A percentile compares a stretch with the other conserved stretches of the same genome.
phyloP scores from a whole-genome alignment of 176 grass and related monocot species.

The Cymbopogon citratus region DNA sequence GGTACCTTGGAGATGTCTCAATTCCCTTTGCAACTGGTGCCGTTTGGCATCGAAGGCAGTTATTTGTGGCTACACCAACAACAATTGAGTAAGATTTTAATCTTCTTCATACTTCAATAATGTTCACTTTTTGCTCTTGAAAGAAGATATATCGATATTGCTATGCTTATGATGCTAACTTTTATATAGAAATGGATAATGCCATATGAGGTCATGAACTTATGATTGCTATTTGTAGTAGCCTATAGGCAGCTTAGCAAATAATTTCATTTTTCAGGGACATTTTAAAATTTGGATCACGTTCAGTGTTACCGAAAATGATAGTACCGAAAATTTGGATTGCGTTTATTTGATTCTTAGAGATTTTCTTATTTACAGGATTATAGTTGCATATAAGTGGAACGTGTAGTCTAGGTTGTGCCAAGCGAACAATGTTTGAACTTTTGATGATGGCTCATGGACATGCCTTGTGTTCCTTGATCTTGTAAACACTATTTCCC shows the following conservation, averaged over 20 bases:
- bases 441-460: not conserved
- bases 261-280: not conserved
- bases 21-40: slow-evolving; percentile 97
- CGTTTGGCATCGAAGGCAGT: slow-evolving; percentile 93
- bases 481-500: slow-evolving; percentile 23
- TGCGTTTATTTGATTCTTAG: not conserved
- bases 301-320: not conserved
- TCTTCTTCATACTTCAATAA: slow-evolving; percentile 16
- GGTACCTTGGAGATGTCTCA: slow-evolving; percentile 93
- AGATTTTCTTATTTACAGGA: not conserved
- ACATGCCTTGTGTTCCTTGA: slow-evolving; percentile 13
- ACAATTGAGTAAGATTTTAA: slow-evolving; percentile 88
- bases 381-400: slow-evolving; percentile 12
- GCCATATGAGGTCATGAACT: not conserved
- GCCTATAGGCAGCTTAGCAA: not conserved
- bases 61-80: slow-evolving; percentile 98
- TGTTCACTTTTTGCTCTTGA: slow-evolving; percentile 17
- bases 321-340: not conserved
- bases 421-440: not conserved
- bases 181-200: slow-evolving; percentile 15
- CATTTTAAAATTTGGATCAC: not conserved
- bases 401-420: not conserved
- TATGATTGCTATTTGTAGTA: not conserved
- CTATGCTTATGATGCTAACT: slow-evolving; percentile 11
- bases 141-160: slow-evolving; percentile 8